Conservation (phyloP, 192 early-diverging fungal species). For the Coemansia sp. region DNA sequence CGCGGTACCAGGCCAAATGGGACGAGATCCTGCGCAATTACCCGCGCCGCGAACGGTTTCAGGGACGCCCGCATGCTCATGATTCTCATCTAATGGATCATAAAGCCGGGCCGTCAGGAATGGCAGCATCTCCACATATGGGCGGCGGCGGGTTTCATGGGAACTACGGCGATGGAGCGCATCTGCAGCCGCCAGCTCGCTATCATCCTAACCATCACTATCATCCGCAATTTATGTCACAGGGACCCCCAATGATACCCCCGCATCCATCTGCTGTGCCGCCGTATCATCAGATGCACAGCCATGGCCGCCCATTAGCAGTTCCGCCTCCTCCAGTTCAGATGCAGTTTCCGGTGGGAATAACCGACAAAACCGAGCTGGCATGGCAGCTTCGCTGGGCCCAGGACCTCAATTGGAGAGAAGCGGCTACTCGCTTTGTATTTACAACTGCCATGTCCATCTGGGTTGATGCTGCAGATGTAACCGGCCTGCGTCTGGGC, state of each 20-base stretch:
- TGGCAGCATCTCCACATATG: slow-evolving; percentile 9
- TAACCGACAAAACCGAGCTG: slow-evolving; percentile 34
- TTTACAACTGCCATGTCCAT: slow-evolving; percentile 44
- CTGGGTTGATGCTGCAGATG: slow-evolving; percentile 32
- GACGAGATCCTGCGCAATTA: slow-evolving; percentile 51
- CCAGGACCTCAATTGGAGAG: slow-evolving; percentile 20
- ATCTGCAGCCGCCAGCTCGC: not conserved
- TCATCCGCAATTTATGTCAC: slow-evolving; percentile 10
- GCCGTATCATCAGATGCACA: slow-evolving; percentile 8
- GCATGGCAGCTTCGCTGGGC: slow-evolving; percentile 48
- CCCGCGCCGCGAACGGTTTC: slow-evolving; percentile 44
- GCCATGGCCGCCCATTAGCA: slow-evolving; percentile 1
- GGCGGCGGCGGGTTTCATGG: not conserved
- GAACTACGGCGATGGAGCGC: slow-evolving; percentile 4
- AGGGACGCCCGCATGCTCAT: slow-evolving; percentile 10
- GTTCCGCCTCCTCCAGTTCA: slow-evolving; percentile 6
- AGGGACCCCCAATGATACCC: not conserved
- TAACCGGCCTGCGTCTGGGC: slow-evolving; percentile 27
- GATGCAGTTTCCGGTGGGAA: slow-evolving; percentile 15
- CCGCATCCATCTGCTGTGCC: not conserved
- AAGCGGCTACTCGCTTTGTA: slow-evolving; percentile 29
- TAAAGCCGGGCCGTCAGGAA: slow-evolving; percentile 8
- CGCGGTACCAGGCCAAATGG: slow-evolving; percentile 52
- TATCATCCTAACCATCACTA: slow-evolving; percentile 8
- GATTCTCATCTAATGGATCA: not conserved